Evolutionary conservation across 768 basidiomycete species (phyloP).

Genomic region (Holtermanniella nyarrowii): DNA sequence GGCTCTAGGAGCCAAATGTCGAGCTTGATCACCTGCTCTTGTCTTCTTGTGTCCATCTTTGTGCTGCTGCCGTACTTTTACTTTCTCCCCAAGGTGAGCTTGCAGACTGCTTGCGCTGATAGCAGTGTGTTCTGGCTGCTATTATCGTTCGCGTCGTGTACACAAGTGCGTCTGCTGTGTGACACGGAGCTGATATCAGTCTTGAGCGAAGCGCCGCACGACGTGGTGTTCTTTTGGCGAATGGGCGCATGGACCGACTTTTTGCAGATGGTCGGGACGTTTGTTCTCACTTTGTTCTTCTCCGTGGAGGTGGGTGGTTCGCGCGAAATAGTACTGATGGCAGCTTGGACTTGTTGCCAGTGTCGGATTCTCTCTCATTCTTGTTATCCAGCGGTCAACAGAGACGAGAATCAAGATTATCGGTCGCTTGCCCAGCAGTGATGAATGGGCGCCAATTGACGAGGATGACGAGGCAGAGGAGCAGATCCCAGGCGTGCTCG

Average conservation of each 20-base stretch:
- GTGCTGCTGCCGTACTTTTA: conserved; percentile 78
- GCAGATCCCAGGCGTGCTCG: conserved; percentile 47
- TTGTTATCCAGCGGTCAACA: conserved; percentile 83
- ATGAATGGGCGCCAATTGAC: conserved; percentile 79
- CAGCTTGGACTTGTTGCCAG: conserved; percentile 77
- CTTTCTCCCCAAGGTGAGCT: conserved; percentile 74
- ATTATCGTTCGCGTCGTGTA: conserved; percentile 80
- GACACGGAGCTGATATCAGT: conserved; percentile 5
- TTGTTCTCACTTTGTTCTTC: conserved; percentile 76
- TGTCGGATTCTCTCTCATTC: conserved; percentile 71
- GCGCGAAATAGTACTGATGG: not conserved
- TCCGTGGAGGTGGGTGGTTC: conserved; percentile 55
- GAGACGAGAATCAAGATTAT: conserved; percentile 82
- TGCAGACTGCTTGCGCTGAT: not conserved
- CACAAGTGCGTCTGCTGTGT: conserved; percentile 44
- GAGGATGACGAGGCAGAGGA: conserved; percentile 73
- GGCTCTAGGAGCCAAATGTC: conserved; percentile 79
- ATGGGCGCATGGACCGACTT: conserved; percentile 92
- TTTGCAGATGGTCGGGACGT: conserved; percentile 75
- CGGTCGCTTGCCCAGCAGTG: conserved; percentile 77
- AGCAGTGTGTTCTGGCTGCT: conserved; percentile 24
- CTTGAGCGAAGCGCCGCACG: conserved; percentile 55
- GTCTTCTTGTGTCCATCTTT: conserved; percentile 75
- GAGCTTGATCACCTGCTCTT: conserved; percentile 60
- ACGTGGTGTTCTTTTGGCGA: conserved; percentile 71